A percentile compares a stretch with the other conserved stretches of the same genome.
Evolutionary conservation across 495 filamentous ascomycete species (phyloP).

Genomic region (Clohesyomyces aquaticus): DNA sequence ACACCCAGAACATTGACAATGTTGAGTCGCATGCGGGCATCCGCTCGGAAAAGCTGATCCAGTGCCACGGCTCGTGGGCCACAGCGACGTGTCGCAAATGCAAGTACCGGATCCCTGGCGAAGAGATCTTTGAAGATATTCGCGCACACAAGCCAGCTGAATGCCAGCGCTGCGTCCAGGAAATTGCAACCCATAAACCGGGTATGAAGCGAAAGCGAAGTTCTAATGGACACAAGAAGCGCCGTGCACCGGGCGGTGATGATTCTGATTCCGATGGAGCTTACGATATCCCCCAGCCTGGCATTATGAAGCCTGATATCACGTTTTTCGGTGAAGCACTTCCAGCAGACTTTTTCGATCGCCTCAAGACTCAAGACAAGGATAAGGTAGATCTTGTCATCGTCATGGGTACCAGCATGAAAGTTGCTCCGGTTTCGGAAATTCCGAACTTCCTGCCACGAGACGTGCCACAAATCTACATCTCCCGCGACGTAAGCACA

Average conservation of each 20-base stretch:
- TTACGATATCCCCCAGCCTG: constrained; percentile 68
- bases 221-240: constrained; percentile 58
- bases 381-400: constrained; percentile 87
- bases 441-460: constrained; percentile 79
- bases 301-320: constrained; percentile 99
- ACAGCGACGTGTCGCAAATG: constrained; percentile 90
- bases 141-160: constrained; percentile 69
- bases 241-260: constrained; percentile 52
- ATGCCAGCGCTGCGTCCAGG: constrained; percentile 63
- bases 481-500: constrained; percentile 73
- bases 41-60: constrained; percentile 78
- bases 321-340: constrained; percentile 95
- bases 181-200: constrained; percentile 49
- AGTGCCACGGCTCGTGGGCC: constrained; percentile 96
- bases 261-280: constrained; percentile 75
- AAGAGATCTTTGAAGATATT: constrained; percentile 77
- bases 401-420: constrained; percentile 94
- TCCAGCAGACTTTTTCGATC: constrained; percentile 79
- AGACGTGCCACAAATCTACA: constrained; percentile 89
- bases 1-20: constrained; percentile 99
- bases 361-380: constrained; percentile 77
- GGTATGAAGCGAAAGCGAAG: constrained; percentile 78
- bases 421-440: constrained; percentile 92
- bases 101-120: constrained; percentile 70
- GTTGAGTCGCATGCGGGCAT: constrained; percentile 90